Base-by-base conservation (phyloP, 176 grass and related monocot species). In the Ensete glaucum region DNA sequence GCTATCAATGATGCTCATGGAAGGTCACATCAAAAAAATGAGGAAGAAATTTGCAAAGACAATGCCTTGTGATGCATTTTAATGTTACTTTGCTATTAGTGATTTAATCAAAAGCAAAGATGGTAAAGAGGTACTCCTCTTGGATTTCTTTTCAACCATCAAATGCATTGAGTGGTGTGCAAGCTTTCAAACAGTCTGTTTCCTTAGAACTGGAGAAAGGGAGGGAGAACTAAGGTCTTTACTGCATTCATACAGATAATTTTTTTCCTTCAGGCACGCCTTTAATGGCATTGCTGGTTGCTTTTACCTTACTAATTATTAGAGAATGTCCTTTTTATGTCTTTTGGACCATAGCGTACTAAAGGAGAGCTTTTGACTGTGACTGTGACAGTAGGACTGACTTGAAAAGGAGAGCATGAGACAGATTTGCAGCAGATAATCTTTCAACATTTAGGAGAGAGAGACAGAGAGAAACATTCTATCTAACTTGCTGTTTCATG, bases 351-450 rank as follows among this genome's bases (percentile, higher is more conserved):
- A 68, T 56, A 27, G 29, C 9, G 19, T 12, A 56, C 62, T 49
- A n/a, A 67, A 78, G 22, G 22, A 23, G 22, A 23, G 22, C 63
- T 78, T 78, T 78, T 78, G 76, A 78, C 76, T 66, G 63, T n/a
- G 63, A 76, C 26, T 34, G 17, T 43, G 4, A 43, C 34, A 0
- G 34, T 43, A 6, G 27, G 73, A 62, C 54, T 76, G 5, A n/a
- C 51, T 76, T 76, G 56, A 76, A 76, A 51, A 20, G 27, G 51
- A 21, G 24, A 76, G 74, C 74, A 50, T 69, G 67, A 43, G 34
- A 43, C 17, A 69, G 26, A 9, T 69, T 25, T 25, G 29, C 9
- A 27, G 48, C 29, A 15, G 26, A 24, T 43, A 16, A 8, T 50
- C 24, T 49, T 15, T 11, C 26, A 69, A 16, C 67, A 69, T 69